These are phyloP conservation scores for Zopfia rhizophila DNA, from an alignment of 2,329 filamentous ascomycete species.

Conservation along the genomic window DNA sequence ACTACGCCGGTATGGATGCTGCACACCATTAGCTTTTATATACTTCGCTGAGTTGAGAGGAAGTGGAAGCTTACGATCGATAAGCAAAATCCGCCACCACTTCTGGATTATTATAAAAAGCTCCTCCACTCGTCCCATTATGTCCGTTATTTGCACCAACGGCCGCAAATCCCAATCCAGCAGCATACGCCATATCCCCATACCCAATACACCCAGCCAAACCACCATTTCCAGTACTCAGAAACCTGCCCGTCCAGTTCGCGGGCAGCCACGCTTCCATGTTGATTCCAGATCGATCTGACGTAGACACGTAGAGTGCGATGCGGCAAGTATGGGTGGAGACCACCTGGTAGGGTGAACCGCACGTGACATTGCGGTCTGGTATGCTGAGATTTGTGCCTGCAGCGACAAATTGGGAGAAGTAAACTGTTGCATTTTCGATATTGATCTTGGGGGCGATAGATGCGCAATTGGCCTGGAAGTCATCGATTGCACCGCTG, in stretches of 20 bases:
- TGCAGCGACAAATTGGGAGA: conserved; percentile 50
- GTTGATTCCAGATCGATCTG: conserved; percentile 51
- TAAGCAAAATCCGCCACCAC: conserved; percentile 62
- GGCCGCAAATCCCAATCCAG: conserved; percentile 51
- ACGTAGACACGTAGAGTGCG: conserved; percentile 53
- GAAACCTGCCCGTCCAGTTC: conserved; percentile 49
- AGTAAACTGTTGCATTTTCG: conserved; percentile 48
- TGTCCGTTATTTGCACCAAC: conserved; percentile 57
- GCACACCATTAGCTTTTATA: conserved; percentile 12
- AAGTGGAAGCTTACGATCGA: conserved; percentile 42
- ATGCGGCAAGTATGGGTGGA: conserved; percentile 54
- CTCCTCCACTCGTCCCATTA: conserved; percentile 55
- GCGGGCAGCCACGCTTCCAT: conserved; percentile 59
- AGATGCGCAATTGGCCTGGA: conserved; percentile 35
- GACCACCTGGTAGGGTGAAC: conserved; percentile 37
- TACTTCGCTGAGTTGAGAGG: conserved; percentile 8
- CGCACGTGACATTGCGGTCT: conserved; percentile 54
- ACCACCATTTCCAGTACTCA: conserved; percentile 54
- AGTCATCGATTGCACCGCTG: conserved; percentile 18
- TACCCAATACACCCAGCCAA: conserved; percentile 54
- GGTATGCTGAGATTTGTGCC: conserved; percentile 54
- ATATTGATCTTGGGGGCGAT: conserved; percentile 45
- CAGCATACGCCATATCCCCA: conserved; percentile 50
- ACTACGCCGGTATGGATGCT: conserved; percentile 50
- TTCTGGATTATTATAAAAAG: conserved; percentile 59